phyloP scores from a whole-genome alignment of 2,329 filamentous ascomycete genomes.

The Beauveria bassiana region DNA sequence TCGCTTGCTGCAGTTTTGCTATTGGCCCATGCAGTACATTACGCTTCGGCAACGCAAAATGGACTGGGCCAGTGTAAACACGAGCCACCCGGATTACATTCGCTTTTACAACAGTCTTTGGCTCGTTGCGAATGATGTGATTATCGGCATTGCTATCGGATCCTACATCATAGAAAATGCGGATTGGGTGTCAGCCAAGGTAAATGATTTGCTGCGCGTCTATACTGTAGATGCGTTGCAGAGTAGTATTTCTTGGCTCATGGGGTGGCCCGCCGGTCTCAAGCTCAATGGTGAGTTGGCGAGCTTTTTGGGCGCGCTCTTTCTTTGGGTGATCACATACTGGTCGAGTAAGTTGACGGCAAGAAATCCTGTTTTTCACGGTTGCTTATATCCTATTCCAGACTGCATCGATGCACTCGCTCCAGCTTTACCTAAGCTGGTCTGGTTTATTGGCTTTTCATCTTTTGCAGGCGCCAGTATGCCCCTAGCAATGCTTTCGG shows the following conservation, averaged over 20 bases:
- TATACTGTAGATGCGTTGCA: conserved; percentile 88
- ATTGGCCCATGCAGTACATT: conserved; percentile 95
- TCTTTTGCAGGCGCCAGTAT: conserved; percentile 94
- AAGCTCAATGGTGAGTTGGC: conserved; percentile 94
- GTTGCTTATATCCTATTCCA: conserved; percentile 20
- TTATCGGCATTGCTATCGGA: conserved; percentile 92
- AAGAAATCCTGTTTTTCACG: too few species aligned
- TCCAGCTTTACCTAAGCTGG: conserved; percentile 74
- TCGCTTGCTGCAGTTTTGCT: conserved; percentile 93
- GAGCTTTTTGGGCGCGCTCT: conserved; percentile 88
- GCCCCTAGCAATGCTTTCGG: conserved; percentile 92
- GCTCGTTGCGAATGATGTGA: conserved; percentile 97
- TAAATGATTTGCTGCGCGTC: conserved; percentile 64
- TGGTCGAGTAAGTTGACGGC: conserved; percentile 64
- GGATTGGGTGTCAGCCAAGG: conserved; percentile 70
- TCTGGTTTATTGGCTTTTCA: conserved; percentile 89
- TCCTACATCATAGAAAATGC: conserved; percentile 97
- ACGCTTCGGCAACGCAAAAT: conserved; percentile 82
- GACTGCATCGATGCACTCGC: conserved; percentile 70
- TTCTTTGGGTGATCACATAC: conserved; percentile 97
- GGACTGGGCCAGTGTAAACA: conserved; percentile 93
- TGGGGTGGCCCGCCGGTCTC: conserved; percentile 88
- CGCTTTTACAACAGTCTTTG: conserved; percentile 98
- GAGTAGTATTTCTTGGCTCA: conserved; percentile 87
- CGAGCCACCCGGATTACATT: conserved; percentile 94